A percentile compares a stretch with the other conserved stretches of the same genome.
Evolutionary conservation across 1,284 basidiomycete species (phyloP).

Genomic region (Trichosporon coremiiforme): DNA sequence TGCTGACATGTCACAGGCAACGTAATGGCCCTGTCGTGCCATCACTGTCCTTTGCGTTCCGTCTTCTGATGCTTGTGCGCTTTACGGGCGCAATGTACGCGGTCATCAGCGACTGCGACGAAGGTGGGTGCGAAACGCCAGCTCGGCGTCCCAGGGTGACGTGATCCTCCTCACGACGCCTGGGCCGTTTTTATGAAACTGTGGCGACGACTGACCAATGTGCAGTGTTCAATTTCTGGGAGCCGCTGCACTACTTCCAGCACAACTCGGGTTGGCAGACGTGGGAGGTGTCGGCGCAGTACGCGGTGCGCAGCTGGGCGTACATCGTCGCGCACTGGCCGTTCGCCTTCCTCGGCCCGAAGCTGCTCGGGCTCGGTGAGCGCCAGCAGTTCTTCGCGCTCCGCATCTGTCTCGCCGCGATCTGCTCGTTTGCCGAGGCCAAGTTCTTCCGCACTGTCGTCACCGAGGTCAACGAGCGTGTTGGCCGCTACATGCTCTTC

Average conservation of each 20-base stretch:
- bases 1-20: constrained; percentile 33
- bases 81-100: constrained; percentile 90
- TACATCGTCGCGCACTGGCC: constrained; percentile 76
- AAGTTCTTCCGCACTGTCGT: constrained; percentile 79
- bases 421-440: constrained; percentile 77
- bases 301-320: constrained; percentile 89
- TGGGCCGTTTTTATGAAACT: background rate
- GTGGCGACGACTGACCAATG: constrained; percentile 9
- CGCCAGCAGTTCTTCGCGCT: constrained; percentile 74
- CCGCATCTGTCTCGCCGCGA: constrained; percentile 73
- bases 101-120: constrained; percentile 96
- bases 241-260: constrained; percentile 88
- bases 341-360: constrained; percentile 50
- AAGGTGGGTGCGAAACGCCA: constrained; percentile 66
- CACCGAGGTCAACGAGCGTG: constrained; percentile 79
- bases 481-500: constrained; percentile 88
- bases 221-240: constrained; percentile 98
- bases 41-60: constrained; percentile 77
- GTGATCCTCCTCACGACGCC: background rate
- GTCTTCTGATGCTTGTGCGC: constrained; percentile 78
- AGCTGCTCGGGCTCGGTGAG: constrained; percentile 55
- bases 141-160: background rate
- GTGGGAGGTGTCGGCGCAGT: constrained; percentile 92
- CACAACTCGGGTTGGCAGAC: constrained; percentile 90
- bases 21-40: constrained; percentile 71